Evolutionary conservation across 352 stramenopile genomes (phyloP), one percentile per base, ranked within the genome.

Genomic region (Plasmopara muralis): DNA sequence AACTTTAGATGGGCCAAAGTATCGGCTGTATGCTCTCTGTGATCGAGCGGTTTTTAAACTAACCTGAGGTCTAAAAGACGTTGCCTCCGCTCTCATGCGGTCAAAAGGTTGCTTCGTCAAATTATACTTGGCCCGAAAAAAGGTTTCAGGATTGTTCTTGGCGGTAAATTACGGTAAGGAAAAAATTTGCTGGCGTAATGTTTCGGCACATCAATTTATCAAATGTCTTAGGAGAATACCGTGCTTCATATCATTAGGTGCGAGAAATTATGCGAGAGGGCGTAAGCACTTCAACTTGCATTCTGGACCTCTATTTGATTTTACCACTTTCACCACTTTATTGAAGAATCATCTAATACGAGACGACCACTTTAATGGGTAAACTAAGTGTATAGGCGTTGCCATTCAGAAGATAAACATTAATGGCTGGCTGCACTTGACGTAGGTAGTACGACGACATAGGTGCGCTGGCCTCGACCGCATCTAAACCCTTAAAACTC

Each of bases 221-320:
- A n/a, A n/a, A n/a, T n/a, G n/a, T 25, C 20, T 25, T 25, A 25
- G 20, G 15, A 53, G 4, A 31, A 41, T 64, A 55, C 50, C 28
- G 45, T 55, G 5, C 0, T 31, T 13, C 13, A 1, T 6, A 29
- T 25, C 25, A 33, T 16, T 61, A 65, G 45, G 46, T 65, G 57
- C 53, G 53, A 49, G 15, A 47, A 39, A 35, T 5, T 16, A 29
- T 41, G 16, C 49, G 54, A 67, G 63, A 63, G 49, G 49, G 43
- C 60, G 35, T 38, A 25, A 56, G 38, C 60, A 53, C 60, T 64
- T 61, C 55, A 64, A 64, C 60, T 57, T 67, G 54, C 50, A 20
- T 39, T 57, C 47, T 41, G 51, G 44, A 41, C 54, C 50, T 54
- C 28, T 10, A 37, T 45, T 20, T 6, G 18, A 6, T 25, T 16